Evolutionary conservation across 305 asterid species (phyloP).

Genomic region (Rubia balearica): DNA sequence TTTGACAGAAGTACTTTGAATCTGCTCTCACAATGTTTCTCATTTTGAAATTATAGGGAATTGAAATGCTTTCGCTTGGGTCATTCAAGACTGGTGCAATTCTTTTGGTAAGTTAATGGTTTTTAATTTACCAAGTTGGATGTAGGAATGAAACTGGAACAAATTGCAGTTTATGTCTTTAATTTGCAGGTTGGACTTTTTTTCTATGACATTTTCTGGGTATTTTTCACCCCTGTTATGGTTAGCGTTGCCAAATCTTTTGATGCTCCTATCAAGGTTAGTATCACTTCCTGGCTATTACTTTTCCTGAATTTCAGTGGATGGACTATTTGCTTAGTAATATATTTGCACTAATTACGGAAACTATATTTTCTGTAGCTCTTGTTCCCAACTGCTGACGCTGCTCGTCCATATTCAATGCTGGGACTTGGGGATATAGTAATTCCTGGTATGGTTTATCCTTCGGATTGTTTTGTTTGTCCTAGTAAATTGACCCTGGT

Average conservation of each 20-base stretch:
- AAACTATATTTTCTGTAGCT: slow-evolving; percentile 46
- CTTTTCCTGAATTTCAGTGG: not conserved
- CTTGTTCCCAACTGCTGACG: slow-evolving; percentile 76
- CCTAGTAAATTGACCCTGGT: not conserved
- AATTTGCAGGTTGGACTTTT: slow-evolving; percentile 76
- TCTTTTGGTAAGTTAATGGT: slow-evolving; percentile 58
- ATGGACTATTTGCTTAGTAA: not conserved
- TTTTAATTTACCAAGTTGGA: not conserved
- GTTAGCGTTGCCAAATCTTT: slow-evolving; percentile 88
- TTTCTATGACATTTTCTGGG: slow-evolving; percentile 85
- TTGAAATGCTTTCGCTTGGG: slow-evolving; percentile 99
- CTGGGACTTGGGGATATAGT: slow-evolving; percentile 97
- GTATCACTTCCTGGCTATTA: not conserved
- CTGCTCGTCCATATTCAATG: slow-evolving; percentile 92
- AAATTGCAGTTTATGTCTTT: not conserved
- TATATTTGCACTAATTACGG: slow-evolving; percentile 5
- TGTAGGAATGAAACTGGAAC: not conserved
- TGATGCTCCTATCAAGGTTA: slow-evolving; percentile 83
- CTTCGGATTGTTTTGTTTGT: not conserved
- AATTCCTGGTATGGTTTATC: slow-evolving; percentile 66
- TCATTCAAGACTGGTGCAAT: slow-evolving; percentile 96
- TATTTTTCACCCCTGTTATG: slow-evolving; percentile 87
- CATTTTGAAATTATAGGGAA: slow-evolving; percentile 42
- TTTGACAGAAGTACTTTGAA: not conserved
- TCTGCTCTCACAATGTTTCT: slow-evolving; percentile 14